Conservation (phyloP, 2,329 filamentous ascomycete genomes). For the Dendryphion nanum region DNA sequence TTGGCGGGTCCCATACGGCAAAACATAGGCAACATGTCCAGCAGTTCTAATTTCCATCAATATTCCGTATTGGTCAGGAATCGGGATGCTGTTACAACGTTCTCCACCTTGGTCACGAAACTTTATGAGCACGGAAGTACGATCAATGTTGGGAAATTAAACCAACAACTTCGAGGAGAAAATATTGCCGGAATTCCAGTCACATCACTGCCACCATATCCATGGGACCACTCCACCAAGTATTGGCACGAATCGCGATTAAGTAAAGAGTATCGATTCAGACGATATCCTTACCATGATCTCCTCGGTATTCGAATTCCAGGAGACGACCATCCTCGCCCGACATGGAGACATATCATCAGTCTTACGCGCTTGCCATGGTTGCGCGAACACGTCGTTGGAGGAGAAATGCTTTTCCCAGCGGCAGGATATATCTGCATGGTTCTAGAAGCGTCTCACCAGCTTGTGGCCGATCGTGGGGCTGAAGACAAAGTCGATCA, state of each 20-base stretch:
- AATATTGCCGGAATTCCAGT: conserved; percentile 9
- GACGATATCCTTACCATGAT: conserved; percentile 5
- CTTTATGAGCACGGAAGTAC: conserved; percentile 13
- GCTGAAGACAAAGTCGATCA: conserved; percentile 1
- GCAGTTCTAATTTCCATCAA: conserved; percentile 14
- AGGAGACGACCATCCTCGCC: neutral
- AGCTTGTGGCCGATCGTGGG: conserved; percentile 28
- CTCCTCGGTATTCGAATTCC: conserved; percentile 6
- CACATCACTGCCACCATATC: conserved; percentile 29
- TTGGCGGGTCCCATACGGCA: conserved; percentile 24
- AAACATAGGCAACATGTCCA: conserved; percentile 13
- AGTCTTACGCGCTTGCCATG: conserved; percentile 18
- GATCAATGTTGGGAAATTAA: neutral
- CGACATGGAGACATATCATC: conserved; percentile 8
- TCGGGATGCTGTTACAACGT: conserved; percentile 15
- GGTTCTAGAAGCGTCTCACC: conserved; percentile 1
- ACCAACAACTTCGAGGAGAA: neutral
- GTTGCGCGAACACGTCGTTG: conserved; percentile 24
- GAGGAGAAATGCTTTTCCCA: conserved; percentile 7
- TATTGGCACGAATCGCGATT: conserved; percentile 19
- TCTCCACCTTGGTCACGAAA: conserved; percentile 26
- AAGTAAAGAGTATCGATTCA: conserved; percentile 1
- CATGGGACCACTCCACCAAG: conserved; percentile 30
- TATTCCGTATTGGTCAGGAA: conserved; percentile 26
- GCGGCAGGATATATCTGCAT: conserved; percentile 3